phyloP scores from a whole-genome alignment of 345 rosid genomes.

The Salix caprea region DNA sequence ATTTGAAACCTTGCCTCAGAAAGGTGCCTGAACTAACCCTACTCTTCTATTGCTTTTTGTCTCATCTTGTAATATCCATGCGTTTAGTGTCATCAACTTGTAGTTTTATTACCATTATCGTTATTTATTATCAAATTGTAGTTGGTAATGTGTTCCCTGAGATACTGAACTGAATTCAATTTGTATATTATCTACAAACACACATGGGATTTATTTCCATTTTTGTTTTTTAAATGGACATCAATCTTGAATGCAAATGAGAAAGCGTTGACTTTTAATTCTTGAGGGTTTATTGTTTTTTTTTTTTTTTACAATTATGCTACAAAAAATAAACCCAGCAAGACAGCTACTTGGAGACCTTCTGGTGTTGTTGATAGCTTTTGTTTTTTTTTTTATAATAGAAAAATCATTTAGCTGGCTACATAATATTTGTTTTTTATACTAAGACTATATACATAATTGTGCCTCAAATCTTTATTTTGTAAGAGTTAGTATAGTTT shows the following conservation, averaged over 20 bases:
- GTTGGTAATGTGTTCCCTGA: background rate
- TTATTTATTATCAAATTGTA: background rate
- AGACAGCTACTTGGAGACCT: background rate
- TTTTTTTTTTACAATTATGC: background rate
- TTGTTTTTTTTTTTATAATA: too few species aligned
- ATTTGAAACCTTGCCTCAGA: constrained; percentile 90
- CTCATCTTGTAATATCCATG: background rate
- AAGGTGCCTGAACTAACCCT: constrained; percentile 42
- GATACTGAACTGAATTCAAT: background rate
- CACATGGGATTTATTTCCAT: background rate
- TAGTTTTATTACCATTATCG: background rate
- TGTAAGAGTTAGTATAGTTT: too few species aligned
- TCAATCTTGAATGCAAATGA: background rate
- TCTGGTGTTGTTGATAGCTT: too few species aligned
- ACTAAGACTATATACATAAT: too few species aligned
- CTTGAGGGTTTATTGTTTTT: background rate
- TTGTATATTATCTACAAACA: background rate
- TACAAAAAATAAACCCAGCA: background rate
- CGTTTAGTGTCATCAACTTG: background rate
- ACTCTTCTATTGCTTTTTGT: constrained; percentile 4
- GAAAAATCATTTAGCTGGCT: too few species aligned
- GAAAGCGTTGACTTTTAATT: background rate
- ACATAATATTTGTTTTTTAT: too few species aligned
- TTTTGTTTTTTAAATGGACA: background rate
- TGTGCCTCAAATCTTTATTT: too few species aligned